phyloP scores from a whole-genome alignment of 2,329 filamentous ascomycete genomes.

The Coleophoma cylindrospora region DNA sequence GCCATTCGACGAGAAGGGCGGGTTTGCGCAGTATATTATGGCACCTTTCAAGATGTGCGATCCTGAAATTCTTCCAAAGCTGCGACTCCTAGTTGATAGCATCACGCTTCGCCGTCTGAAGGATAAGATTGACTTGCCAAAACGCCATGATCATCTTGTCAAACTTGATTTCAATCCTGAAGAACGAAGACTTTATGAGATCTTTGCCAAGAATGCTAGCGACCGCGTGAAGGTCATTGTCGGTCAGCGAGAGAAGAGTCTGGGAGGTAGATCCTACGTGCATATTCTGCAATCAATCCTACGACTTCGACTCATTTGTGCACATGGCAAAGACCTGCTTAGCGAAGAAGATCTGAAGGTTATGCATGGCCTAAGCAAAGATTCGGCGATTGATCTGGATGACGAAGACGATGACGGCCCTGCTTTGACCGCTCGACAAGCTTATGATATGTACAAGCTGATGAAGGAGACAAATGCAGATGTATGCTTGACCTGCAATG shows the following conservation, averaged over 20 bases:
- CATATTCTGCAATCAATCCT: constrained; percentile 90
- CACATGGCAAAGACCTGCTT: constrained; percentile 88
- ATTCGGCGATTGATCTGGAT: constrained; percentile 85
- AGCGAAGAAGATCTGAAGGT: constrained; percentile 76
- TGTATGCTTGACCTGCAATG: constrained; percentile 64
- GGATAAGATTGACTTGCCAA: constrained; percentile 80
- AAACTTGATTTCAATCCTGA: constrained; percentile 69
- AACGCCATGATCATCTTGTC: constrained; percentile 67
- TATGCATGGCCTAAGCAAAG: constrained; percentile 74
- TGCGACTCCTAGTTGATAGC: constrained; percentile 88
- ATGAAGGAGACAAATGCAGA: constrained; percentile 80
- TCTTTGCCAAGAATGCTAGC: constrained; percentile 77
- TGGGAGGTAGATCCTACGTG: constrained; percentile 85
- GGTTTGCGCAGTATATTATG: constrained; percentile 77
- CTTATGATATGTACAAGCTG: constrained; percentile 79
- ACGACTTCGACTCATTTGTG: constrained; percentile 83
- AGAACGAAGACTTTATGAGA: constrained; percentile 74
- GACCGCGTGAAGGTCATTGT: constrained; percentile 75
- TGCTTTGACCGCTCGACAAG: constrained; percentile 62
- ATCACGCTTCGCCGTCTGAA: constrained; percentile 89
- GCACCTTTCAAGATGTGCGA: constrained; percentile 84
- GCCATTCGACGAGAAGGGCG: constrained; percentile 74
- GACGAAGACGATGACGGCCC: constrained; percentile 51
- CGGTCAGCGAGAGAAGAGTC: constrained; percentile 55
- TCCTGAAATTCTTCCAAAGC: constrained; percentile 74